phyloP scores from a whole-genome alignment of 2,329 filamentous ascomycete species.

The Knufia fluminis region DNA sequence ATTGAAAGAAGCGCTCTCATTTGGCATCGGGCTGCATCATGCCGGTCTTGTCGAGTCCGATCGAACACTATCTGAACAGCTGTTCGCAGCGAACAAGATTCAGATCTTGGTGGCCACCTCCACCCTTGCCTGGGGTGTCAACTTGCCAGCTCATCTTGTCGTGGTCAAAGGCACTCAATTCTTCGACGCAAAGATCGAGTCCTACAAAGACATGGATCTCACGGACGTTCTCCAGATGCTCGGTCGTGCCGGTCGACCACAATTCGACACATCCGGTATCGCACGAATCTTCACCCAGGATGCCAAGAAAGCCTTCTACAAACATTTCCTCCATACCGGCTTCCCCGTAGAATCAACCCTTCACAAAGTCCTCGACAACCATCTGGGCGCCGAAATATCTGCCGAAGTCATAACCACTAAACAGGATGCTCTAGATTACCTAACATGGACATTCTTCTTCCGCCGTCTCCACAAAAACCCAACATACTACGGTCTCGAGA shows the following conservation, averaged over 20 bases:
- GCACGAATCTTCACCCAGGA: slow-evolving; percentile 97
- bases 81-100: slow-evolving; percentile 96
- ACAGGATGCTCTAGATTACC: slow-evolving; percentile 92
- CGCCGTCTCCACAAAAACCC: slow-evolving; percentile 94
- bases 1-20: slow-evolving; percentile 85
- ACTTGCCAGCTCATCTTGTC: slow-evolving; percentile 89
- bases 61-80: slow-evolving; percentile 79
- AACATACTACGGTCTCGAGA: slow-evolving; percentile 92
- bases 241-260: slow-evolving; percentile 85
- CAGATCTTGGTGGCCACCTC: slow-evolving; percentile 93
- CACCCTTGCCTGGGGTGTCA: slow-evolving; percentile 96
- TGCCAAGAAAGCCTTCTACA: slow-evolving; percentile 97
- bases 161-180: slow-evolving; percentile 98
- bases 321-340: slow-evolving; percentile 95
- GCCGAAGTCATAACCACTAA: slow-evolving; percentile 88
- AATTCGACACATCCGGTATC: slow-evolving; percentile 93
- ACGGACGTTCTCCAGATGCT: slow-evolving; percentile 98
- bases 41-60: slow-evolving; percentile 94
- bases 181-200: slow-evolving; percentile 95
- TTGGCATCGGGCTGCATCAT: slow-evolving; percentile 94
- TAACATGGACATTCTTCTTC: slow-evolving; percentile 99
- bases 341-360: slow-evolving; percentile 96
- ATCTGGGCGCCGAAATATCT: slow-evolving; percentile 88
- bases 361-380: slow-evolving; percentile 94
- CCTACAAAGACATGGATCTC: slow-evolving; percentile 97